Conservation (phyloP, 2,329 filamentous ascomycete genomes). For the Apiospora arundinis region DNA sequence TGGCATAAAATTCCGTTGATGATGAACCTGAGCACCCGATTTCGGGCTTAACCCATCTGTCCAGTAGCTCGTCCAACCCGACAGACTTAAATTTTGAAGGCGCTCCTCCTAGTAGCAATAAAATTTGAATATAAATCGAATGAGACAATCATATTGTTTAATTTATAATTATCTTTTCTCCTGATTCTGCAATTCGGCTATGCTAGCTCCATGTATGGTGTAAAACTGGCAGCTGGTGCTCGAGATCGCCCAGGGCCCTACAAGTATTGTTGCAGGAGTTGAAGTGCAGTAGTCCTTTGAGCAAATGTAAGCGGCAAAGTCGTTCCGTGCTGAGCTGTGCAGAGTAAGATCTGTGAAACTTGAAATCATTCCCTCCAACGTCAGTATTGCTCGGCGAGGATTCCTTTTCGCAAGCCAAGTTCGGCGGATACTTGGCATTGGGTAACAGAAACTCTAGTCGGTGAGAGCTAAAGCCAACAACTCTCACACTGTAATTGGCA, state of each 20-base stretch:
- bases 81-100: too few relatives aligned
- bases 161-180: too few relatives aligned
- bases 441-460: slow-evolving; percentile 22
- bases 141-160: too few relatives aligned
- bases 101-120: too few relatives aligned
- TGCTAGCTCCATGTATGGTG: too few relatives aligned
- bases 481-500: neutral
- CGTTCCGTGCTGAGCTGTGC: neutral
- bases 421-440: slow-evolving; percentile 21
- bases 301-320: neutral
- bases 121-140: too few relatives aligned
- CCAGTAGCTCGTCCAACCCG: too few relatives aligned
- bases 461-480: neutral
- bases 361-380: neutral
- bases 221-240: too few relatives aligned
- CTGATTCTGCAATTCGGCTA: too few relatives aligned
- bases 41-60: too few relatives aligned
- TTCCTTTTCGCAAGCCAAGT: slow-evolving; percentile 10
- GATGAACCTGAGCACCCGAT: slow-evolving; percentile 32
- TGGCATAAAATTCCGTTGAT: slow-evolving; percentile 40
- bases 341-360: neutral
- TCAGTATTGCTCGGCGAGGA: neutral
- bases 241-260: neutral
- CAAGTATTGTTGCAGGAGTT: neutral
- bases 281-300: neutral